Percentiles rank a stretch among this genome's conserved stretches.
Conservation (phyloP, 129 eudicot species). For the Tanacetum coccineum region DNA sequence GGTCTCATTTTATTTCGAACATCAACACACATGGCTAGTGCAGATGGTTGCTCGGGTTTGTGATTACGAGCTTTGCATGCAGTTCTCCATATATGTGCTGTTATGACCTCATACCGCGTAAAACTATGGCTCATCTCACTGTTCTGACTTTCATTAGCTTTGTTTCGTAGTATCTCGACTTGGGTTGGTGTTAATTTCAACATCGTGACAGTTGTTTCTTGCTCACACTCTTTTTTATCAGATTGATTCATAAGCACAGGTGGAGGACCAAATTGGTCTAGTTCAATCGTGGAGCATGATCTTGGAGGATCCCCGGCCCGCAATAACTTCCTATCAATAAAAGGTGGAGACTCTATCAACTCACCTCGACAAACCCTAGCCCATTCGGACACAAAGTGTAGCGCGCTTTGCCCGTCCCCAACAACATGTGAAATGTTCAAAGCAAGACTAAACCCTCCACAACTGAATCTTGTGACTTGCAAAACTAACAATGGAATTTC, state of each 20-base stretch:
- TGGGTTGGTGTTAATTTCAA: constrained; percentile 36
- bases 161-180: constrained; percentile 33
- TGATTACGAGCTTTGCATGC: constrained; percentile 50
- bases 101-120: constrained; percentile 44
- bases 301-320: constrained; percentile 42
- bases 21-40: constrained; percentile 29
- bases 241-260: constrained; percentile 32
- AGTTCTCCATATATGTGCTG: constrained; percentile 57
- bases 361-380: constrained; percentile 49
- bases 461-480: constrained; percentile 50
- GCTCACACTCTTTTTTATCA: constrained; percentile 19
- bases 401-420: constrained; percentile 56
- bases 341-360: constrained; percentile 31
- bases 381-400: constrained; percentile 59
- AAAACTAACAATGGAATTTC: constrained; percentile 37
- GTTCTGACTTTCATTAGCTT: constrained; percentile 27
- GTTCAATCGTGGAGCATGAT: constrained; percentile 13
- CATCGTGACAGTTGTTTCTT: constrained; percentile 31
- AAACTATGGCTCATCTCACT: constrained; percentile 19
- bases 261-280: constrained; percentile 28
- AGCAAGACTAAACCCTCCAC: constrained; percentile 54
- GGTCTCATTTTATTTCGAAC: constrained; percentile 47
- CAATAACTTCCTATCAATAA: constrained; percentile 37
- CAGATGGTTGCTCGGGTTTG: constrained; percentile 37
- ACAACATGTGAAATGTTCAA: constrained; percentile 41